Evolutionary conservation across 2,329 filamentous ascomycete species (phyloP).

Genomic region (Alternaria sp.): DNA sequence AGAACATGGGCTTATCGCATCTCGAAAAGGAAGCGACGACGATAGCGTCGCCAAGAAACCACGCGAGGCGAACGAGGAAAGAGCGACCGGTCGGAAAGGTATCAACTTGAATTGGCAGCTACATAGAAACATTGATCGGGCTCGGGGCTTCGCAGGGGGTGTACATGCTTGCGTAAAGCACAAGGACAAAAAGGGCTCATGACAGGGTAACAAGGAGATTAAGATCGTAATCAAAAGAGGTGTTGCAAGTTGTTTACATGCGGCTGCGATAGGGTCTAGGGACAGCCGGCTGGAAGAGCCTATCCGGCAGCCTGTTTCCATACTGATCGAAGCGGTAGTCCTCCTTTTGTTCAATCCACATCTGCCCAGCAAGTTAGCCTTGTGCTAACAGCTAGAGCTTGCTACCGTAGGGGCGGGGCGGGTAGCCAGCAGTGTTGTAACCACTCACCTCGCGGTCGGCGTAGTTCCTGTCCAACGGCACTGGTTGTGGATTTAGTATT

Average conservation of each 20-base stretch:
- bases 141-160: not conserved
- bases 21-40: not conserved
- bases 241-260: constrained; percentile 26
- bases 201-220: constrained; percentile 8
- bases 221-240: constrained; percentile 9
- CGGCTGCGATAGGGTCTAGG: constrained; percentile 35
- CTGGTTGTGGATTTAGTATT: constrained; percentile 48
- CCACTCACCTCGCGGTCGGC: constrained; percentile 43
- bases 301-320: constrained; percentile 43
- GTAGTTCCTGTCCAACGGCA: constrained; percentile 37
- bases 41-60: not conserved
- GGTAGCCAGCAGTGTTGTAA: constrained; percentile 11
- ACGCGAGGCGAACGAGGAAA: not conserved
- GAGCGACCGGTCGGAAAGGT: not conserved
- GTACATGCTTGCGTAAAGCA: constrained; percentile 8
- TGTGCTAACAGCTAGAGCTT: constrained; percentile 15
- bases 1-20: no score
- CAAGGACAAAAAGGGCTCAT: constrained; percentile 12
- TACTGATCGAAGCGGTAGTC: constrained; percentile 46
- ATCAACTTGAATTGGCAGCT: constrained; percentile 19
- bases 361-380: constrained; percentile 23
- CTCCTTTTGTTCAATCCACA: constrained; percentile 47
- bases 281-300: constrained; percentile 31
- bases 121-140: constrained; percentile 12
- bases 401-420: constrained; percentile 12